These are phyloP conservation scores for Coemansia sp. DNA, from an alignment of 192 early-diverging fungal species.

Conservation along the genomic window DNA sequence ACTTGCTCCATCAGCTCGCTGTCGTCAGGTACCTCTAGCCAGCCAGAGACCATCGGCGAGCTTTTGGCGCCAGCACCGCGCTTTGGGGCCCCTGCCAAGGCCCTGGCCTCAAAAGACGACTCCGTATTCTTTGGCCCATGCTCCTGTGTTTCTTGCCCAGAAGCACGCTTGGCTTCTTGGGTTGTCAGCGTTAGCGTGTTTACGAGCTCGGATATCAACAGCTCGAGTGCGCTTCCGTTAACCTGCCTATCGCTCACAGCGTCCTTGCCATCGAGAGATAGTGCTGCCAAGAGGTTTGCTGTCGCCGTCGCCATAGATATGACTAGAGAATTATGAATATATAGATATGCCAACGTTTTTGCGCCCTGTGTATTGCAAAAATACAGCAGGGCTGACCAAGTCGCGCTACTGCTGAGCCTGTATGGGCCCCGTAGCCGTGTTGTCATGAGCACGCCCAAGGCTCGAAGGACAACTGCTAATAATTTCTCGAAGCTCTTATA, in stretches of 20 bases:
- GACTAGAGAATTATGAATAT: not conserved
- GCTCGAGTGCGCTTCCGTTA: constrained; percentile 42
- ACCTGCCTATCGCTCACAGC: constrained; percentile 30
- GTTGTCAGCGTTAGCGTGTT: constrained; percentile 40
- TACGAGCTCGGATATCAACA: constrained; percentile 50
- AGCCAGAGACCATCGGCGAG: constrained; percentile 22
- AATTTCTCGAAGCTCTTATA: no score
- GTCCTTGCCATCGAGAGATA: constrained; percentile 40
- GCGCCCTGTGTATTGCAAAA: no score
- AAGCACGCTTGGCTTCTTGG: constrained; percentile 17
- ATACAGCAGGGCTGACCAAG: no score
- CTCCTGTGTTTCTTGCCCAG: constrained; percentile 19
- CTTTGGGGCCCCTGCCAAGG: not conserved
- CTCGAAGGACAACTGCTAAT: no score
- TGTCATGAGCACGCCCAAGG: no score
- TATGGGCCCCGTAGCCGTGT: no score
- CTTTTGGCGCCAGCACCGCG: not conserved
- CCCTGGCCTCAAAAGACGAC: not conserved
- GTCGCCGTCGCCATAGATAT: not conserved
- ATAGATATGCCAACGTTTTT: no score
- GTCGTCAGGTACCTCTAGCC: constrained; percentile 42
- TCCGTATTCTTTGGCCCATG: constrained; percentile 3
- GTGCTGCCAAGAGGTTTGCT: constrained; percentile 26
- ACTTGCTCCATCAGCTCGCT: constrained; percentile 86
- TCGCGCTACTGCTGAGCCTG: no score